Evolutionary conservation across 306 rosid genomes (phyloP).

Genomic region (Gastrolobium villosum): DNA sequence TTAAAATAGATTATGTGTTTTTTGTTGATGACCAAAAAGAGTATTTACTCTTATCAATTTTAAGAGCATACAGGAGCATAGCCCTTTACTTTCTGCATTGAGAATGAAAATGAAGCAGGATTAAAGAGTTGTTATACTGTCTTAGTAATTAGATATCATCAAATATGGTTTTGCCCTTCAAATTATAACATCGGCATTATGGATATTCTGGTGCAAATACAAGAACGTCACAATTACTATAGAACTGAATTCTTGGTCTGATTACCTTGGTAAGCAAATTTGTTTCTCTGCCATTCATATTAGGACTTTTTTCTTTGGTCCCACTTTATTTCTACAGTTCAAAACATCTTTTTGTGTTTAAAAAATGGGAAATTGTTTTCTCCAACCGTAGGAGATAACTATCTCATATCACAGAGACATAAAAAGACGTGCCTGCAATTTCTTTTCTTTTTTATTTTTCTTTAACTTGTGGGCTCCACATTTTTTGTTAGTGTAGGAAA

Average conservation of each 20-base stretch:
- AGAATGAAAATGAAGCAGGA: neutral
- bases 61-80: neutral
- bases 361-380: too few species aligned
- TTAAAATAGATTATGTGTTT: too few species aligned
- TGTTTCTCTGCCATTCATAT: neutral
- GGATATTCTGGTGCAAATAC: neutral
- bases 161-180: neutral
- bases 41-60: neutral
- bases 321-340: neutral
- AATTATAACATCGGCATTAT: neutral
- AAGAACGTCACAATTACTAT: constrained; percentile 23
- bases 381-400: too few species aligned
- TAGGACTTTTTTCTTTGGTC: neutral
- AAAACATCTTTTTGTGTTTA: constrained; percentile 5
- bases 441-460: too few species aligned
- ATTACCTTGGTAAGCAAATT: constrained; percentile 4
- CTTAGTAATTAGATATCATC: constrained; percentile 4
- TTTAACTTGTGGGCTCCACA: too few species aligned
- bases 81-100: neutral
- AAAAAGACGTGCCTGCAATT: too few species aligned
- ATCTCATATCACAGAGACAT: too few species aligned
- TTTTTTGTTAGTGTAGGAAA: too few species aligned
- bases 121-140: neutral
- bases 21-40: too few species aligned
- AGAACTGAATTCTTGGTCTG: neutral